Evolutionary conservation across 139 green algal species (phyloP), one percentile per base, ranked within the genome.

Genomic region (Chlamydomonas eustigma): DNA sequence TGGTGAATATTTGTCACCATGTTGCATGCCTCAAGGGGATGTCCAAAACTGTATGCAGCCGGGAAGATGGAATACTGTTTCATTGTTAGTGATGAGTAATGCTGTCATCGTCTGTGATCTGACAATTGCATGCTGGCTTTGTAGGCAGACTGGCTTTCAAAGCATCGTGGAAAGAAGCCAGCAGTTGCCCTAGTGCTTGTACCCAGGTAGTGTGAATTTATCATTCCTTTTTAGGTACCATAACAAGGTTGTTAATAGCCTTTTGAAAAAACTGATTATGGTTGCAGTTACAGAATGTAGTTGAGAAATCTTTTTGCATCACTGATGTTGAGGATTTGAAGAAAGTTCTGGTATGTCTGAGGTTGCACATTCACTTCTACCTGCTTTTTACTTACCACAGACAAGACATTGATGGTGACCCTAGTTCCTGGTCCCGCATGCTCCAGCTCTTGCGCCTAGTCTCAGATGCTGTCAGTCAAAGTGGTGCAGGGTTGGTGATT

Each of bases 131-230:
- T 63, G 22, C 24, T 63, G 50, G 50, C 18, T n/a, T 28, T 73
- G 74, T 65, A 85, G 77, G 74, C 82, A 22, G 78, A 87, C 52
- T 87, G 82, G 82, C 77, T 87, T 31, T 30, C 58, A 24, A 84
- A 84, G 76, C 82, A 87, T 37, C 51, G 82, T 2, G 68, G 77
- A 22, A 79, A 79, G 38, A 77, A 81, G 44, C 67, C 82, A n/a
- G 75, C 82, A 34, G 77, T 75, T 32, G 82, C 75, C 1, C 64
- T 87, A 30, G 71, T 63, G 31, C 66, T 84, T 4, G 74, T 83
- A 8, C 51, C 70, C 36, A 52, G 75, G 75, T 75, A 30, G 24
- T 65, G 24, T 18, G 50, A 63, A 63, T 63, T 63, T 63, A 24
- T 63, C 22, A 28, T 24, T 24, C 50, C 18, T 63, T 24, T 28